These are phyloP conservation scores for Cucumis cinereus DNA, from an alignment of 306 rosid genomes.

Conservation along the genomic window DNA sequence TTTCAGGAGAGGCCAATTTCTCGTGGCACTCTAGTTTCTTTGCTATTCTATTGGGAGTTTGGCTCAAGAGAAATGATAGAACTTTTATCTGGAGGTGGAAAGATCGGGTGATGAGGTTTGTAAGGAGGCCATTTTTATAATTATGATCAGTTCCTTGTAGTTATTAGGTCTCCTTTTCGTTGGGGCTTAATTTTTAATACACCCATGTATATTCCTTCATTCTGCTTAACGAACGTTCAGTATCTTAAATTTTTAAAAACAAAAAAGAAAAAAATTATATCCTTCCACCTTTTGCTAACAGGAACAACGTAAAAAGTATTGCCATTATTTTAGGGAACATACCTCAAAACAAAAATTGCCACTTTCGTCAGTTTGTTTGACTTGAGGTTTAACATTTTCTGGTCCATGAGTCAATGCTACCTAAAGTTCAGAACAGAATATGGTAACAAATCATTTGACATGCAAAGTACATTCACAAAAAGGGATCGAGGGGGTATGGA, in stretches of 20 bases:
- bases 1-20: no score
- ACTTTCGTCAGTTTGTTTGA: constrained; percentile 59
- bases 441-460: constrained; percentile 12
- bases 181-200: no score
- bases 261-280: no score
- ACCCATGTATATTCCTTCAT: not conserved
- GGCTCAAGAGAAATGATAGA: no score
- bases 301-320: not conserved
- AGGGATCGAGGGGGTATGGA: constrained; percentile 4
- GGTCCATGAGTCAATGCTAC: constrained; percentile 99
- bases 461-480: constrained; percentile 2
- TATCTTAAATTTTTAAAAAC: no score
- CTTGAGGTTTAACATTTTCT: constrained; percentile 84
- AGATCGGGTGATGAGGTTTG: no score
- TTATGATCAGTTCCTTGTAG: no score
- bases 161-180: no score
- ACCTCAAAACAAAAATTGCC: constrained; percentile 97
- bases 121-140: no score
- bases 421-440: constrained; percentile 24
- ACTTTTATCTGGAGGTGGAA: no score
- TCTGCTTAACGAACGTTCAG: not conserved
- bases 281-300: constrained; percentile 12
- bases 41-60: no score
- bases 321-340: constrained; percentile 11
- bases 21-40: no score